A percentile compares a stretch with the other conserved stretches of the same genome.
phyloP scores from a whole-genome alignment of 192 early-diverging fungal species.

The Linnemannia hyalina region DNA sequence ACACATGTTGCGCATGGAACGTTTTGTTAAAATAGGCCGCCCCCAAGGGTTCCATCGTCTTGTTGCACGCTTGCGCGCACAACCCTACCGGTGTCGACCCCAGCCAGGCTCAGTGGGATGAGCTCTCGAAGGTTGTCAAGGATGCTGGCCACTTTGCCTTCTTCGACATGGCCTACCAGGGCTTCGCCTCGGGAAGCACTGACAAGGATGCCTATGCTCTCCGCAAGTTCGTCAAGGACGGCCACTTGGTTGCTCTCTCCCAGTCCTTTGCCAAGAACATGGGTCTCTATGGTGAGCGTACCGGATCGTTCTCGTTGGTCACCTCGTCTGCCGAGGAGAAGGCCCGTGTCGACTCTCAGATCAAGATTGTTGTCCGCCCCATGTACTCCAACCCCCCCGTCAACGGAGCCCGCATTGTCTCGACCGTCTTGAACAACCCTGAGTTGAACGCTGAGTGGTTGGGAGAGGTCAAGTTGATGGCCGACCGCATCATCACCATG shows the following conservation, averaged over 20 bases:
- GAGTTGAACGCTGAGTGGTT: slow-evolving; percentile 89
- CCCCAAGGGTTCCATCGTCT: slow-evolving; percentile 88
- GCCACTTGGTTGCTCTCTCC: slow-evolving; percentile 82
- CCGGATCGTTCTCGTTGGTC: slow-evolving; percentile 91
- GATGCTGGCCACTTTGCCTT: slow-evolving; percentile 88
- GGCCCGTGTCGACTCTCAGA: slow-evolving; percentile 88
- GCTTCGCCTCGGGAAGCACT: slow-evolving; percentile 95
- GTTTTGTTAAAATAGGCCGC: slow-evolving; percentile 65
- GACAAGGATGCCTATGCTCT: slow-evolving; percentile 93
- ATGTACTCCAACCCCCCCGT: slow-evolving; percentile 99
- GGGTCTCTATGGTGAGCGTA: slow-evolving; percentile 98
- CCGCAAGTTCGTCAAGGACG: slow-evolving; percentile 90
- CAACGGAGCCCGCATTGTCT: slow-evolving; percentile 93
- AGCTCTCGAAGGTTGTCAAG: slow-evolving; percentile 86
- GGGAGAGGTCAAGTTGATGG: slow-evolving; percentile 95
- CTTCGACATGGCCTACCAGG: slow-evolving; percentile 99
- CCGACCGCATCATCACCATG: slow-evolving; percentile 97
- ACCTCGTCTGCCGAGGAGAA: slow-evolving; percentile 78
- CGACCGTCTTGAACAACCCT: slow-evolving; percentile 83
- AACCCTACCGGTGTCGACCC: slow-evolving; percentile 99
- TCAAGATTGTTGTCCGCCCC: slow-evolving; percentile 96
- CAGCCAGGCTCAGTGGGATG: slow-evolving; percentile 89
- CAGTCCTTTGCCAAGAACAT: slow-evolving; percentile 99
- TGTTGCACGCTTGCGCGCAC: slow-evolving; percentile 99
- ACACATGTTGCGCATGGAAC: neutral